Base-by-base conservation (phyloP, 1,139 yeast species). In the Blastobotrys persicus region DNA sequence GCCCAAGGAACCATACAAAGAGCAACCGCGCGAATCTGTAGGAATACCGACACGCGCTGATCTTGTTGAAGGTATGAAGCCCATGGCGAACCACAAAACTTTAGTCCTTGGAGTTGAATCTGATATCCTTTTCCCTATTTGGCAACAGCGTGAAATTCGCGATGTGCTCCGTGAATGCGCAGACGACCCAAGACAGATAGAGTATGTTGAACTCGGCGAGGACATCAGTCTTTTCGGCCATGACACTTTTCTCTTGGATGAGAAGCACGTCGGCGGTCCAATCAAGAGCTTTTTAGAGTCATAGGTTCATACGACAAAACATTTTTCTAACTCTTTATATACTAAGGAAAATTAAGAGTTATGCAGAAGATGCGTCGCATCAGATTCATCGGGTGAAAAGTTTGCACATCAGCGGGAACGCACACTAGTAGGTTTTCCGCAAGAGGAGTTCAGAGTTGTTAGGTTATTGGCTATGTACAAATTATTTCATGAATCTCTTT, bases 101-200 rank as follows among this genome's bases (percentile, higher is more conserved):
- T 70, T 91, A 51, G 89, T 91, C 1, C 77, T 89, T 42, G 98
- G 98, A 4, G 97, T 89, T 6, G 95, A 88, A 63, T 85, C 95
- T 1, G 98, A 89, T 64, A 86, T 87, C 44, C 73, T 89, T 48
- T 89, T 89, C 73, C 98, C 98, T 1, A 88, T 85, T 37, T 88
- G 96, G 95, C 97, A 91, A 68, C 98, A 89, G 67, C 71, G 83
- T 49, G 97, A 91, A 64, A 82, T 88, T 48, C 83, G 81, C 31
- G 78, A 79, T 14, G 80, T 82, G 32, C 73, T 89, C 45, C 70
- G 68, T 49, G 70, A 74, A 34, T 77, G 73, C 4, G 68, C 70
- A 23, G 53, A 55, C 11, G 53, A 56, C 17, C 52, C 49, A 2
- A 54, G 50, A 17, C 48, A 47, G 20, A 74, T 85, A 44, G 71